Evolutionary conservation across 2,329 filamentous ascomycete species (phyloP), one percentile per base, ranked within the genome.

Genomic region (Epichloe gansuensis): DNA sequence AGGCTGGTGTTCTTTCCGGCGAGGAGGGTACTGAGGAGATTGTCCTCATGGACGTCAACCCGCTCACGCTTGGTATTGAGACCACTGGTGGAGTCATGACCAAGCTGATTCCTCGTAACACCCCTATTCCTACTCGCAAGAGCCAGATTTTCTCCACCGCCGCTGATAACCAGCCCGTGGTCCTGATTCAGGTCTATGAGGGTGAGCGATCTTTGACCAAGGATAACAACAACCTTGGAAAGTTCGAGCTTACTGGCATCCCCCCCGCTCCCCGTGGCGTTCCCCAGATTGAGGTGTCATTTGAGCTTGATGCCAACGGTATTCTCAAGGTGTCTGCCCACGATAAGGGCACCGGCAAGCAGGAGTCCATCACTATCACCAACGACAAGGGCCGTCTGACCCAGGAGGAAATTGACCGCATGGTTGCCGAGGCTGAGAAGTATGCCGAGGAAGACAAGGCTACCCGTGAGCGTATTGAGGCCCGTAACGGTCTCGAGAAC

Each of bases 391-490:
- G 93, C 61, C 91, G 93, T 70, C 85, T 98, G 50, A 89, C 86
- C 63, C 85, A 86, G 66, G 93, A 98, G 62, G 93, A 98, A 73
- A 98, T 98, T 63, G 91, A 97, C 72, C 93, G 93, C 72, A 98
- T 98, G 93, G 89, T 98, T 58, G 84, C 85, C 61, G 93, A 98
- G 75, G 93, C 93, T 56, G 93, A 97, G 82, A 88, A 96, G 76
- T 97, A 90, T 70, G 93, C 93, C 67, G 93, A 98, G 72, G 93
- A 97, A 75, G 93, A 98, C 78, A 97, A 97, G 83, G 90, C 90
- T 58, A 94, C 88, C 66, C 89, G 89, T 68, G 88, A 93, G 77
- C 90, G 90, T 75, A 95, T 98, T 63, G 90, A 96, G 77, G 85
- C 90, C 63, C 86, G 91, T 68, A 97, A 98, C 74, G 82, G 84